phyloP scores from a whole-genome alignment of 495 filamentous ascomycete genomes.

The Trichoderma parareesei region DNA sequence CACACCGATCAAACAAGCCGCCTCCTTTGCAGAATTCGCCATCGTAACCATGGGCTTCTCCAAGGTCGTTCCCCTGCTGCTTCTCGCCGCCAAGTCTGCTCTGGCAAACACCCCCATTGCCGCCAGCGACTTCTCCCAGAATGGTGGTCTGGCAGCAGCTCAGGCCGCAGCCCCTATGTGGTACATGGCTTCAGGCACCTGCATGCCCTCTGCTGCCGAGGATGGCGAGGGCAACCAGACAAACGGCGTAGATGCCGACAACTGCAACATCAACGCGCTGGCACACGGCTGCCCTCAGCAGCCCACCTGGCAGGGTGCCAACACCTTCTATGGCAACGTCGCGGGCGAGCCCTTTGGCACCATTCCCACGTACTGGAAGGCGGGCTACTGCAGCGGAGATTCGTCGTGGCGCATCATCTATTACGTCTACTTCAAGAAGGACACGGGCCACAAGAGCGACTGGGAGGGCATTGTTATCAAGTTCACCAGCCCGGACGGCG shows the following conservation, averaged over 20 bases:
- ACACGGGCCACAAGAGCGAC: slow-evolving; percentile 2
- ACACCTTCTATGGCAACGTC: background rate
- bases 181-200: slow-evolving; percentile 2
- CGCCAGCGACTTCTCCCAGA: background rate
- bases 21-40: background rate
- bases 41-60: background rate
- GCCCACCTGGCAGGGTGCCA: slow-evolving; percentile 1
- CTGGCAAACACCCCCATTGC: background rate
- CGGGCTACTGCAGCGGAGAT: background rate
- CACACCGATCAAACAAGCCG: background rate
- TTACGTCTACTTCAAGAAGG: slow-evolving; percentile 6
- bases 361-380: background rate
- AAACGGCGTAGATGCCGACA: slow-evolving; percentile 1
- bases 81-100: slow-evolving; percentile 1
- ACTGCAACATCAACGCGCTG: slow-evolving; percentile 4
- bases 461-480: slow-evolving; percentile 1
- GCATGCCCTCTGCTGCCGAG: slow-evolving; percentile 1
- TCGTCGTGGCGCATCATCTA: background rate
- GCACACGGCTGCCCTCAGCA: background rate
- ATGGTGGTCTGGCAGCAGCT: background rate
- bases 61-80: background rate
- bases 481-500: background rate
- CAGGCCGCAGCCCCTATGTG: background rate
- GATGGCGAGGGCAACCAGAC: slow-evolving; percentile 4
- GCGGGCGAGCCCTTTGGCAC: background rate